Evolutionary conservation across 1,284 basidiomycete species (phyloP).

Genomic region (Mixia osmundae): DNA sequence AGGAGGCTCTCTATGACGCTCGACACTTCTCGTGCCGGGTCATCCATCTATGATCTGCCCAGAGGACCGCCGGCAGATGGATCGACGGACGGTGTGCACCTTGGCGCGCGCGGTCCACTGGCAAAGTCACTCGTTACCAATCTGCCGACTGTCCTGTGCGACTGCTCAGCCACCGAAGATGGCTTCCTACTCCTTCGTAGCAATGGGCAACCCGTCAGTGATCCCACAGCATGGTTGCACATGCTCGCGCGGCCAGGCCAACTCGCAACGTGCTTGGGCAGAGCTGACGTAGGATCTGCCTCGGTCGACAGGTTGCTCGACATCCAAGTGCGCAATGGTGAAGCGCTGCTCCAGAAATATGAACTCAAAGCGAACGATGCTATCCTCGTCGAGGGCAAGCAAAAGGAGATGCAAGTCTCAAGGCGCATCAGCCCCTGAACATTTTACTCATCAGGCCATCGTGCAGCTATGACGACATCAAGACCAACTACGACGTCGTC

Average conservation of each 20-base stretch:
- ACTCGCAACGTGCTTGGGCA: not conserved
- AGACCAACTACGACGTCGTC: conserved; percentile 48
- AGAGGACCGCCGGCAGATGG: too few relatives aligned
- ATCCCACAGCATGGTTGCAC: not conserved
- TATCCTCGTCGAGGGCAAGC: conserved; percentile 77
- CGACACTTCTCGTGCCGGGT: too few relatives aligned
- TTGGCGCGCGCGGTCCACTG: too few relatives aligned
- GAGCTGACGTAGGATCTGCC: conserved; percentile 9
- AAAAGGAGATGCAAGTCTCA: conserved; percentile 44
- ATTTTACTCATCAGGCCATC: not conserved
- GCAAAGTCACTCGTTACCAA: not conserved
- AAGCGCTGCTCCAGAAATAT: conserved; percentile 72
- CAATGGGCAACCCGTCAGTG: conserved; percentile 20
- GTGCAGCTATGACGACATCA: conserved; percentile 64
- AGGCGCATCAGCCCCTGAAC: not conserved
- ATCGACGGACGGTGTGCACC: too few relatives aligned
- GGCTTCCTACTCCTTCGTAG: conserved; percentile 13
- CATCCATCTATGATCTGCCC: too few relatives aligned
- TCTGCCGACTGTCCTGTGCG: not conserved
- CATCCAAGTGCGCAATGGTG: conserved; percentile 32
- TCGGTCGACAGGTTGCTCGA: conserved; percentile 17
- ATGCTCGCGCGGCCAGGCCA: not conserved
- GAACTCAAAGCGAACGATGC: conserved; percentile 85
- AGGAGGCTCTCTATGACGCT: too few relatives aligned
- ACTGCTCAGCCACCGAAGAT: too few relatives aligned